phyloP scores from a whole-genome alignment of 768 basidiomycete genomes.

The Rhizopogon vesiculosus region DNA sequence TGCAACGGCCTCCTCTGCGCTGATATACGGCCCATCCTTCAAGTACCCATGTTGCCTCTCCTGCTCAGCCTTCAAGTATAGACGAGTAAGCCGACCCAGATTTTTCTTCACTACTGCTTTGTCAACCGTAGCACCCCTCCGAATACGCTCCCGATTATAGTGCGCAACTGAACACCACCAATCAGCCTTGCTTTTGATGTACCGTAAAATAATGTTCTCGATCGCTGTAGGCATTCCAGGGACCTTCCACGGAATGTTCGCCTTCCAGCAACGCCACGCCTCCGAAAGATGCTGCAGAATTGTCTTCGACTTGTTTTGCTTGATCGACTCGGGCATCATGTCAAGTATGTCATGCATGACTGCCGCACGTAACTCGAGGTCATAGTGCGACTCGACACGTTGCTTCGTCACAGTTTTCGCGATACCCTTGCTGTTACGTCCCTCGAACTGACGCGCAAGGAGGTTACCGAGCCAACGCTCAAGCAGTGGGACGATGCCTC shows the following conservation, averaged over 20 bases:
- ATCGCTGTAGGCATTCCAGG: constrained; percentile 99
- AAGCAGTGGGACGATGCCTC: constrained; percentile 95
- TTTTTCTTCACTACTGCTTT: constrained; percentile 99
- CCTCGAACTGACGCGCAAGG: constrained; percentile 97
- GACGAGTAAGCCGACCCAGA: constrained; percentile 91
- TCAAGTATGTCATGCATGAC: constrained; percentile 99
- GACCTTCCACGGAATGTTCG: constrained; percentile 99
- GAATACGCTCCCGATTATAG: constrained; percentile 96
- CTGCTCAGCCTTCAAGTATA: constrained; percentile 98
- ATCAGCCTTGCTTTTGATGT: constrained; percentile 99
- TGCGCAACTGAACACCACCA: constrained; percentile 99
- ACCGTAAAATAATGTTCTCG: constrained; percentile 97
- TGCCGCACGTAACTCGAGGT: constrained; percentile 93
- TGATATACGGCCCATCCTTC: constrained; percentile 99
- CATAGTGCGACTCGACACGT: constrained; percentile 97
- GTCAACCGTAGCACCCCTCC: constrained; percentile 94
- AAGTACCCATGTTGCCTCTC: constrained; percentile 98
- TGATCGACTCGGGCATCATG: constrained; percentile 99
- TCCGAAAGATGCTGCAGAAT: constrained; percentile 97
- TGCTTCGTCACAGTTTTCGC: constrained; percentile 99
- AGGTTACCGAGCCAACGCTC: constrained; percentile 98
- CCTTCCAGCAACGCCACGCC: constrained; percentile 98
- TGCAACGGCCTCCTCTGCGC: constrained; percentile 97
- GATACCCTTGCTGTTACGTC: constrained; percentile 92
- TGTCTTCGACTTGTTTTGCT: constrained; percentile 99